phyloP scores from a whole-genome alignment of 192 early-diverging fungal species.

The Coemansia sp. region DNA sequence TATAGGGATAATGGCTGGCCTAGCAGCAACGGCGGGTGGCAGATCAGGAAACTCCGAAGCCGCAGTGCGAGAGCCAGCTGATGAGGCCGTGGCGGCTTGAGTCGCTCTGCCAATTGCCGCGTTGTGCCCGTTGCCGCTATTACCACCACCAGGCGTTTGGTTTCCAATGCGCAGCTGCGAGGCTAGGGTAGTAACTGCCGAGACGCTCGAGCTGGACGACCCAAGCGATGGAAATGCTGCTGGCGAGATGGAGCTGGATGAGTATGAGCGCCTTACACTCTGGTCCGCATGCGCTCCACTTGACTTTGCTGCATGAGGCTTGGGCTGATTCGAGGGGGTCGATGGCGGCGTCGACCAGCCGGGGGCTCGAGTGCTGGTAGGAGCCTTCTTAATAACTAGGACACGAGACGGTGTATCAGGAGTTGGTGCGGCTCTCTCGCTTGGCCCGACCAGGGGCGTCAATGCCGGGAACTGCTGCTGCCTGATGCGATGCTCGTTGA shows the following conservation, averaged over 20 bases:
- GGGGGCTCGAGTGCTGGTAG: neutral
- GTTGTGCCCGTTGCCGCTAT: neutral
- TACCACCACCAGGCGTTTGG: neutral
- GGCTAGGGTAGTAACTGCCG: slow-evolving; percentile 5
- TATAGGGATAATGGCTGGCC: slow-evolving; percentile 23
- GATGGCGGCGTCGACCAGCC: slow-evolving; percentile 10
- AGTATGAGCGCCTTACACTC: neutral
- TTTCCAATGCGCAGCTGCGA: slow-evolving; percentile 12
- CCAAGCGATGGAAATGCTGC: slow-evolving; percentile 35
- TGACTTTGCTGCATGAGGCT: neutral
- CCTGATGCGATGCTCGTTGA: slow-evolving; percentile 32
- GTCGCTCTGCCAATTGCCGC: neutral
- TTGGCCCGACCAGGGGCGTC: slow-evolving; percentile 22
- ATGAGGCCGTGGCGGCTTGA: neutral
- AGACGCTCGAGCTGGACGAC: slow-evolving; percentile 3
- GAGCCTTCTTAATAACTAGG: slow-evolving; percentile 31
- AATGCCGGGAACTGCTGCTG: slow-evolving; percentile 56
- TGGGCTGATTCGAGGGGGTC: slow-evolving; percentile 5
- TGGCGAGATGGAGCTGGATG: slow-evolving; percentile 1
- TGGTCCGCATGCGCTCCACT: neutral
- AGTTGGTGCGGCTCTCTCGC: neutral
- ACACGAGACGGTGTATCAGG: slow-evolving; percentile 18
- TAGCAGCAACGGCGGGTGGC: slow-evolving; percentile 19
- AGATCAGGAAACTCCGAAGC: slow-evolving; percentile 33
- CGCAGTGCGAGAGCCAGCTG: neutral